Evolutionary conservation across 805 yeast genomes (phyloP), one percentile per base, ranked within the genome.

Genomic region (Candida coleopterorum): DNA sequence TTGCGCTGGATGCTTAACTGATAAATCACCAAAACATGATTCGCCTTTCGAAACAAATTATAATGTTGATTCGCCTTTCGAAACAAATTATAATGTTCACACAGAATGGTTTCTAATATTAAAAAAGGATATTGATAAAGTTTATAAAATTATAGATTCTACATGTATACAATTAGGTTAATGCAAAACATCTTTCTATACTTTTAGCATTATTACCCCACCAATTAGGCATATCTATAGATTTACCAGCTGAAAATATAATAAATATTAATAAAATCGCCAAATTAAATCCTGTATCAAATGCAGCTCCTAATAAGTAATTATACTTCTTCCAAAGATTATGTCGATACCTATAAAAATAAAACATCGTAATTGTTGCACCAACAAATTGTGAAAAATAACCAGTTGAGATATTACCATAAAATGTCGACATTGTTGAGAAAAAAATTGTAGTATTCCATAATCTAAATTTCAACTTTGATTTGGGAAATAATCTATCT

Each of bases 41-140:
- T 42, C 34, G n/a, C n/a, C n/a, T n/a, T n/a, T n/a, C n/a, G n/a
- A n/a, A n/a, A n/a, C n/a, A n/a, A n/a, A n/a, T n/a, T n/a, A n/a
- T n/a, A n/a, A n/a, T n/a, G n/a, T n/a, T n/a, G 30, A 38, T 35
- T 42, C 34, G 30, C 33, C 42, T 29, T 30, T 34, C 21, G 29
- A 15, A 7, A 7, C 44, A 14, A 16, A 39, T n/a, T 60, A 53
- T 42, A 60, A 60, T 24, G 50, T 68, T 9, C 82, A 76, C 48
- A 60, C 60, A 11, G 82, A 76, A 47, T 76, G 81, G 81, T 76
- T 76, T 42, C 50, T 74, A n/a, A 50, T 76, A 1, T 79, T 79
- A 0, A 63, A 72, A 40, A 49, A 44, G 18, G 65, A 67, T 6
- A 30, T 74, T 6, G 34, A 42, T 8, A 22, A 30, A 9, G 60